These are phyloP conservation scores for Epipyxis sp. DNA, from an alignment of 108 stramenopile genomes.

Conservation along the genomic window DNA sequence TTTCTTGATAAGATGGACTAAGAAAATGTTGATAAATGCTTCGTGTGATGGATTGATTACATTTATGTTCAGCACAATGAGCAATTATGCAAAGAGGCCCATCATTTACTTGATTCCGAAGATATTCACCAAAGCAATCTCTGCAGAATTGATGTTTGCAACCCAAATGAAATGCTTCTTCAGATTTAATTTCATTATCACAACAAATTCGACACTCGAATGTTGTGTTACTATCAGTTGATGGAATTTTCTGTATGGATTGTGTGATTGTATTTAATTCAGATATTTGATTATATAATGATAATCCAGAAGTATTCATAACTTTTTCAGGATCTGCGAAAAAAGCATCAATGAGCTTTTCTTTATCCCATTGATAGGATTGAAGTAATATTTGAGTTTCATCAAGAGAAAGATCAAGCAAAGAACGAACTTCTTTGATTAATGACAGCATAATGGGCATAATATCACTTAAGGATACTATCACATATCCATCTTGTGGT, in stretches of 20 bases:
- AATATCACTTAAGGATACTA: constrained; percentile 42
- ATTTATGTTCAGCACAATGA: constrained; percentile 83
- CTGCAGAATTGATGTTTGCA: constrained; percentile 92
- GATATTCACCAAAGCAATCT: constrained; percentile 85
- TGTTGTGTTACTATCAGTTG: constrained; percentile 26
- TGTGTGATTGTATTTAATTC: background rate
- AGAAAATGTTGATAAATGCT: background rate
- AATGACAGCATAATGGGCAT: constrained; percentile 56
- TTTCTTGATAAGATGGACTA: constrained; percentile 9
- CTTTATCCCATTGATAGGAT: constrained; percentile 82
- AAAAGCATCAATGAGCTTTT: constrained; percentile 77
- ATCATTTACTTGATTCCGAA: constrained; percentile 64
- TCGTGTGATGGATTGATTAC: constrained; percentile 62
- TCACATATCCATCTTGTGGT: constrained; percentile 44
- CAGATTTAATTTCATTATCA: constrained; percentile 60
- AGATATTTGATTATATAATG: constrained; percentile 55
- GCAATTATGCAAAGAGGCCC: constrained; percentile 68
- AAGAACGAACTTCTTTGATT: constrained; percentile 67
- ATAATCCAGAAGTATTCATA: constrained; percentile 70
- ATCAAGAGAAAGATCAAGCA: constrained; percentile 69
- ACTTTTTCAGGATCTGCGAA: constrained; percentile 65
- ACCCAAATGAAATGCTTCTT: constrained; percentile 72
- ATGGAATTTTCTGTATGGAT: constrained; percentile 4
- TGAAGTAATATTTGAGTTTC: constrained; percentile 81
- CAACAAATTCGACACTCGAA: constrained; percentile 65